Evolutionary conservation across 2,329 filamentous ascomycete species (phyloP).

Genomic region (Aureobasidium vineae): DNA sequence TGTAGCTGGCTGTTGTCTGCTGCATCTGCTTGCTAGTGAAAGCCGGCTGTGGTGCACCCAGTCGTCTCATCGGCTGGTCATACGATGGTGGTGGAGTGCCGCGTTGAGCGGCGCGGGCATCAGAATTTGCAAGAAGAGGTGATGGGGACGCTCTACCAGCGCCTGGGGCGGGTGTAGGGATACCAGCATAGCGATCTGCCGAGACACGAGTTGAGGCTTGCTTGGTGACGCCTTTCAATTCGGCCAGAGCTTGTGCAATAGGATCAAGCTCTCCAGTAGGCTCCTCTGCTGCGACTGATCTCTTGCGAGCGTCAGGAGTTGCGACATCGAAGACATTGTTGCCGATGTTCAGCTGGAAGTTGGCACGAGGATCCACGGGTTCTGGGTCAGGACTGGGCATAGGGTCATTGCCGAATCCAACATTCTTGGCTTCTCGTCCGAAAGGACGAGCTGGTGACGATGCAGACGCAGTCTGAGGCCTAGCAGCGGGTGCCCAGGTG

Average conservation of each 20-base stretch:
- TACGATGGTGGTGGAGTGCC: conserved; percentile 87
- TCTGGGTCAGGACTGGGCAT: conserved; percentile 67
- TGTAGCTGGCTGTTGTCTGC: conserved; percentile 85
- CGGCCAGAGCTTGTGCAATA: conserved; percentile 86
- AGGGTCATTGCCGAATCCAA: conserved; percentile 38
- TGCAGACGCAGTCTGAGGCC: conserved; percentile 20
- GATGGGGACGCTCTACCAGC: conserved; percentile 48
- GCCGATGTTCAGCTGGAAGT: conserved; percentile 88
- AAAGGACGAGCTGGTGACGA: conserved; percentile 27
- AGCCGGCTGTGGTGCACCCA: conserved; percentile 87
- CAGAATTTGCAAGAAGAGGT: conserved; percentile 44
- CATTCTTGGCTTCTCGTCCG: conserved; percentile 32
- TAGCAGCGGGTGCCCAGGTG: conserved; percentile 48
- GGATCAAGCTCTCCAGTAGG: conserved; percentile 70
- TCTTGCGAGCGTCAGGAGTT: conserved; percentile 61
- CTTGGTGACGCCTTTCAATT: conserved; percentile 85
- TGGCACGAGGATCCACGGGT: conserved; percentile 86
- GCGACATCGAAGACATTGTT: conserved; percentile 95
- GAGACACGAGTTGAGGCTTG: conserved; percentile 79
- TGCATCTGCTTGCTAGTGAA: conserved; percentile 96
- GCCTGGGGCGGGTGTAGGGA: conserved; percentile 68
- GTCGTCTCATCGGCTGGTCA: conserved; percentile 68
- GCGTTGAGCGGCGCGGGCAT: conserved; percentile 58
- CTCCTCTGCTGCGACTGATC: conserved; percentile 38
- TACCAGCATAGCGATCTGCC: conserved; percentile 94